phyloP scores from a whole-genome alignment of 2,329 filamentous ascomycete genomes.

The Sporothrix variecibatus region DNA sequence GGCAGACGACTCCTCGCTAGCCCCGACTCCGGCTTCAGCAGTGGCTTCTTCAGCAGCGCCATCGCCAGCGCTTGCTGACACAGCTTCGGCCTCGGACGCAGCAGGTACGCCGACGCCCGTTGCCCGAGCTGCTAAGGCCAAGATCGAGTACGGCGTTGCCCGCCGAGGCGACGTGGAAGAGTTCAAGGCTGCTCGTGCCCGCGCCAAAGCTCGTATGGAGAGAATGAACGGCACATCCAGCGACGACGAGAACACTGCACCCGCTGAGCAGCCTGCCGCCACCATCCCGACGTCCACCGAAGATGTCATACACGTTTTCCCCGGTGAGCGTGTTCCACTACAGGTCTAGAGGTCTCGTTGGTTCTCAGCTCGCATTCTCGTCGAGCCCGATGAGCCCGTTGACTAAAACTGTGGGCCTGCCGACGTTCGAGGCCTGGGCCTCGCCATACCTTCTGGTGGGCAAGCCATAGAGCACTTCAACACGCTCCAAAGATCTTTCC shows the following conservation, averaged over 20 bases:
- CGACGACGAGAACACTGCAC: background rate
- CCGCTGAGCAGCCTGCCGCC: background rate
- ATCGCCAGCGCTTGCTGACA: background rate
- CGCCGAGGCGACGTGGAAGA: background rate
- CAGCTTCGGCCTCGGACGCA: background rate
- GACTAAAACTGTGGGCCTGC: background rate
- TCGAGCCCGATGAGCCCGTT: background rate
- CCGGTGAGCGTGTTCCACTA: background rate
- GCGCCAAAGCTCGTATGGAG: background rate
- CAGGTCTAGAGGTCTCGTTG: conserved; percentile 12
- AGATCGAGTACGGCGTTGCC: background rate
- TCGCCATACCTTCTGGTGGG: background rate
- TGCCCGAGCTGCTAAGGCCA: background rate
- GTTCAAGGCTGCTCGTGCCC: background rate
- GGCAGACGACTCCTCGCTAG: background rate
- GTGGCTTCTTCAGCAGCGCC: background rate
- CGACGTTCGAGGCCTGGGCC: background rate
- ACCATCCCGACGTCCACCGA: background rate
- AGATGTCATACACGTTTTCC: conserved; percentile 17
- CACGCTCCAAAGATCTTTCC: background rate
- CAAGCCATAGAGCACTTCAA: background rate
- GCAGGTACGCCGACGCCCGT: background rate
- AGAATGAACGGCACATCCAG: background rate
- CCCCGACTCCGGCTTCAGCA: background rate
- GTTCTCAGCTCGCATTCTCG: background rate